phyloP scores from a whole-genome alignment of 2,329 filamentous ascomycete species.

The Calonectria naviculata region DNA sequence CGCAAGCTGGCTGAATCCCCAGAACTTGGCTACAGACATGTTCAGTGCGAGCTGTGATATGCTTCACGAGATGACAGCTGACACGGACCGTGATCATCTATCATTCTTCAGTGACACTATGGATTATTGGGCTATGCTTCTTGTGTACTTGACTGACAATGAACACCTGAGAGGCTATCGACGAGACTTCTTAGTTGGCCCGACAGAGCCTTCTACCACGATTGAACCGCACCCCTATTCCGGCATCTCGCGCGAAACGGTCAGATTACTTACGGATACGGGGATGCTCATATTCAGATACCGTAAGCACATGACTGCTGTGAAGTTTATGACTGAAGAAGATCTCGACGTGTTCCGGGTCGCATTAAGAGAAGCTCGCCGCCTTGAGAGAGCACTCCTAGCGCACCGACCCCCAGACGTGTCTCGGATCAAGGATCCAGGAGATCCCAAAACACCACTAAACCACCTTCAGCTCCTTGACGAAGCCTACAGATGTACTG shows the following conservation, averaged over 20 bases:
- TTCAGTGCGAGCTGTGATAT: constrained; percentile 24
- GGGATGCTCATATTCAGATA: constrained; percentile 33
- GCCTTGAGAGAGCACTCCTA: constrained; percentile 26
- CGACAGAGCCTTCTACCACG: neutral
- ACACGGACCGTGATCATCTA: neutral
- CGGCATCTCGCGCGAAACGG: constrained; percentile 28
- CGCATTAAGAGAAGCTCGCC: constrained; percentile 22
- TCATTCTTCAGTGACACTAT: constrained; percentile 33
- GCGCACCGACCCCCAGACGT: constrained; percentile 13
- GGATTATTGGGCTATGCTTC: constrained; percentile 39
- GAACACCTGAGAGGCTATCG: constrained; percentile 21
- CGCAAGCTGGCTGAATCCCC: constrained; percentile 32
- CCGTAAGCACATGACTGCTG: constrained; percentile 25
- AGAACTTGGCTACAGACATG: constrained; percentile 30
- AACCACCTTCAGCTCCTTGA: constrained; percentile 23
- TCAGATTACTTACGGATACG: constrained; percentile 25
- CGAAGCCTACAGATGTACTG: constrained; percentile 31
- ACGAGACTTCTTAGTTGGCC: neutral
- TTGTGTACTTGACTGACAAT: constrained; percentile 34
- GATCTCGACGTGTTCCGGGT: constrained; percentile 30
- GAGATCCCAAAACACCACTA: constrained; percentile 18
- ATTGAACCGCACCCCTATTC: constrained; percentile 30
- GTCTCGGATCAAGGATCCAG: constrained; percentile 25
- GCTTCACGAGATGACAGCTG: neutral
- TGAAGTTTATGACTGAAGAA: constrained; percentile 29